Evolutionary conservation across 1,284 basidiomycete genomes (phyloP).

Genomic region (Bjerkandera adusta): DNA sequence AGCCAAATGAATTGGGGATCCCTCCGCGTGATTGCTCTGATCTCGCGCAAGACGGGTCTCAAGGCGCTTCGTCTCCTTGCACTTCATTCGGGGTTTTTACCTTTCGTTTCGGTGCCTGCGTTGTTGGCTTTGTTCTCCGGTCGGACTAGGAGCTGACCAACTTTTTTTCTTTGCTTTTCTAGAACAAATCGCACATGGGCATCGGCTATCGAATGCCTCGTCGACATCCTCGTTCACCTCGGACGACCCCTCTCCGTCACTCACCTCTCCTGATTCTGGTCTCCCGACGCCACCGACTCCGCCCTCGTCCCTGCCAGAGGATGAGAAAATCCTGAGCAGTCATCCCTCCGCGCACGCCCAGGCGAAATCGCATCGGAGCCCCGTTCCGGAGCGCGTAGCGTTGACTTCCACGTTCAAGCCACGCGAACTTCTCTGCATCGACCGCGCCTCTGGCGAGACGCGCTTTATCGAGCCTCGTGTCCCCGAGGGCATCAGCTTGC

Average conservation of each 20-base stretch:
- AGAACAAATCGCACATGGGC: conserved; percentile 28
- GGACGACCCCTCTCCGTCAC: conserved; percentile 26
- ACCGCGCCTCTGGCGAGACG: conserved; percentile 28
- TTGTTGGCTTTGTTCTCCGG: neutral
- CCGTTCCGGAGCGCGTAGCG: conserved; percentile 17
- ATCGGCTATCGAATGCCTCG: conserved; percentile 24
- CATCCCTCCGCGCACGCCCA: neutral
- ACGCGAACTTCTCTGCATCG: conserved; percentile 35
- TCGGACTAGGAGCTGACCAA: conserved; percentile 1
- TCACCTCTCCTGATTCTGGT: conserved; percentile 15
- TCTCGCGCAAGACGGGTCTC: no score
- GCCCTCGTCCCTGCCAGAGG: conserved; percentile 12
- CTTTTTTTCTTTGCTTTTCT: neutral
- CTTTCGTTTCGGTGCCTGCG: neutral
- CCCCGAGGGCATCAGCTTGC: conserved; percentile 71
- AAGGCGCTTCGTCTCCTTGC: neutral
- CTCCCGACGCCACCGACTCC: conserved; percentile 16
- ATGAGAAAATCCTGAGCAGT: no score
- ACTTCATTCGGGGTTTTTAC: neutral
- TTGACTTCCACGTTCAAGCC: conserved; percentile 37
- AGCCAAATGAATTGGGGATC: no score
- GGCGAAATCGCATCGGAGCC: neutral
- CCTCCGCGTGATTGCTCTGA: no score
- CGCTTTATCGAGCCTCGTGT: conserved; percentile 63
- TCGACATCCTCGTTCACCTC: conserved; percentile 18